Percentiles rank a stretch among this genome's conserved stretches.
Conservation (phyloP, 2,329 filamentous ascomycete genomes). For the Coniella lustricola region DNA sequence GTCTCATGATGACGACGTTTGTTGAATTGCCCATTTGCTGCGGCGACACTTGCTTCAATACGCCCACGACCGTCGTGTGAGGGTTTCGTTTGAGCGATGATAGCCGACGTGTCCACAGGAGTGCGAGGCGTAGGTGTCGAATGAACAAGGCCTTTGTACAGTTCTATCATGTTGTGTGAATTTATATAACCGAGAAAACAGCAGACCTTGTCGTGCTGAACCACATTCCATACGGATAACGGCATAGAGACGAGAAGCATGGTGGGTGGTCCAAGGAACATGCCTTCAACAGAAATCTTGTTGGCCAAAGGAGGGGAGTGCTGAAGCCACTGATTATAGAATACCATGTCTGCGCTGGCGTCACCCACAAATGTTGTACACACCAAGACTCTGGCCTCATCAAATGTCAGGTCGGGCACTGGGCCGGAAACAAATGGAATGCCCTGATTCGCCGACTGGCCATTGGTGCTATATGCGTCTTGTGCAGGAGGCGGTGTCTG, state of each 20-base stretch:
- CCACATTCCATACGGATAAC: conserved; percentile 54
- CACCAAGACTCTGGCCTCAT: conserved; percentile 56
- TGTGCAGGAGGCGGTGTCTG: conserved; percentile 15
- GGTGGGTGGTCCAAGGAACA: conserved; percentile 61
- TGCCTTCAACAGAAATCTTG: conserved; percentile 57
- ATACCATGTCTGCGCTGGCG: conserved; percentile 58
- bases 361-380: conserved; percentile 62
- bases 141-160: conserved; percentile 53
- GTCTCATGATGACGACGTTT: conserved; percentile 15
- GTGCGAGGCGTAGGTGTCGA: conserved; percentile 28
- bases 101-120: background rate
- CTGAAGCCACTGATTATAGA: conserved; percentile 60
- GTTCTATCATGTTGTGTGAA: conserved; percentile 59
- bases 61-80: conserved; percentile 52
- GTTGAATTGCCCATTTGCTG: conserved; percentile 28
- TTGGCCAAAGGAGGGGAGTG: conserved; percentile 48
- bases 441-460: conserved; percentile 26
- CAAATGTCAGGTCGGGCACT: conserved; percentile 50
- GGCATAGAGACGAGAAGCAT: conserved; percentile 63
- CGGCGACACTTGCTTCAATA: conserved; percentile 44
- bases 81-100: conserved; percentile 6
- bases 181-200: conserved; percentile 59
- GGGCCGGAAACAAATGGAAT: conserved; percentile 33
- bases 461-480: conserved; percentile 15
- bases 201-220: conserved; percentile 61